A percentile compares a stretch with the other conserved stretches of the same genome.
Evolutionary conservation across 176 grass and related monocot genomes (phyloP).

Genomic region (Oryza brachyantha): DNA sequence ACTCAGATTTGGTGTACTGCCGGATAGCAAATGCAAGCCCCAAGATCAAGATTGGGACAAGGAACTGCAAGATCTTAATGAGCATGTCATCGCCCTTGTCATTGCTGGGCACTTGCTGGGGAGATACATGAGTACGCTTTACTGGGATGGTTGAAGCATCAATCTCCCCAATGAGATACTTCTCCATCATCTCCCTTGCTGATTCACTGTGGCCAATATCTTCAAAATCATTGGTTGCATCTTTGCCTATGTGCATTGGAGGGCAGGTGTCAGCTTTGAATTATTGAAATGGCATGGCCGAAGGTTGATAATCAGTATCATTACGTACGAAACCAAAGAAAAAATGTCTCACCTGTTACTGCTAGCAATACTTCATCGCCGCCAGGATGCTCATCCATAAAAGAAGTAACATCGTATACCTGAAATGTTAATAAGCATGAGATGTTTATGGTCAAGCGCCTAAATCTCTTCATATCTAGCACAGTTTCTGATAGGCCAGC

Average conservation of each 20-base stretch:
- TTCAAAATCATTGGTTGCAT: slow-evolving; percentile 88
- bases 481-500: neutral
- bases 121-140: slow-evolving; percentile 44
- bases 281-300: neutral
- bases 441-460: neutral
- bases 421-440: slow-evolving; percentile 21
- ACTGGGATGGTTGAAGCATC: slow-evolving; percentile 63
- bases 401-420: slow-evolving; percentile 88
- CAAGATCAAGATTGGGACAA: slow-evolving; percentile 63
- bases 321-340: neutral
- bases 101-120: slow-evolving; percentile 35
- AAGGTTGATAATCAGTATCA: slow-evolving; percentile 2
- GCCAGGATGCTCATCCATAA: slow-evolving; percentile 98
- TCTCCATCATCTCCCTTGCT: slow-evolving; percentile 67
- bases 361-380: slow-evolving; percentile 89
- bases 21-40: slow-evolving; percentile 62
- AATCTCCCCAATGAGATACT: slow-evolving; percentile 71
- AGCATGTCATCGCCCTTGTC: slow-evolving; percentile 43
- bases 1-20: slow-evolving; percentile 52
- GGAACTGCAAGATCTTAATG: slow-evolving; percentile 62
- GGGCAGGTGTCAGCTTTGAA: neutral
- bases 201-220: slow-evolving; percentile 80
- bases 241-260: slow-evolving; percentile 59
- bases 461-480: neutral
- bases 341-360: slow-evolving; percentile 55